Base-by-base conservation (phyloP, 768 basidiomycete genomes). In the Tricholoma flavovirens region DNA sequence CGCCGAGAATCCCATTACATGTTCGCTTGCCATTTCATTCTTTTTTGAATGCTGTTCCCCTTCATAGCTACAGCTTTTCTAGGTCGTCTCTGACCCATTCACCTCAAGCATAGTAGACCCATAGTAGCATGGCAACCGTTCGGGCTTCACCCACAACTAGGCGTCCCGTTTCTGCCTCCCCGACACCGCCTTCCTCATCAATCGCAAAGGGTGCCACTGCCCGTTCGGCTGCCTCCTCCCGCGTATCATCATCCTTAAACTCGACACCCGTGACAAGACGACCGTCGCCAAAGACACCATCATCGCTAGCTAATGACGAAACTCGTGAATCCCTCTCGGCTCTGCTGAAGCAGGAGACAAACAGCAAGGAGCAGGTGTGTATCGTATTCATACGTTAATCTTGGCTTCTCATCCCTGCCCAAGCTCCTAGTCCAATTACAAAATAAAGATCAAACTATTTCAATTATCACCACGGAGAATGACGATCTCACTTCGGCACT, bases 341-440 rank as follows among this genome's bases (percentile, higher is more conserved):
- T 32, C 82, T 83, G 29, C 76, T 91, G 58, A 88, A 84, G 69
- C 78, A 83, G 50, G 90, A 92, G 69, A 88, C 86, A 12, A 88
- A 91, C 60, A 79, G 85, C 64, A 92, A 88, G 70, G 90, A 93
- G 68, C 82, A 87, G 75, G 90, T 86, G 64, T 56, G 80, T 68
- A 30, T 24, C 35, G 43, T 42, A 15, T 60, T 32, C 58, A 57
- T 32, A 29, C 56, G 36, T 49, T 50, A 51, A 54, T 56, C 10
- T 48, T 59, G 51, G 22, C 43, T 35, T 51, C 52, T 46, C 48
- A 33, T 55, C 40, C 35, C 50, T 54, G 51, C 52, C 42, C 51
- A 53, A 93, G 90, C 82, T 93, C 60, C 77, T 91, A 53, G 73
- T 90, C 9, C 83, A 87, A 62, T 60, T 93, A 24, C 89, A 93